phyloP scores from a whole-genome alignment of 2,329 filamentous ascomycete species.

The Neofusicoccum sp. region DNA sequence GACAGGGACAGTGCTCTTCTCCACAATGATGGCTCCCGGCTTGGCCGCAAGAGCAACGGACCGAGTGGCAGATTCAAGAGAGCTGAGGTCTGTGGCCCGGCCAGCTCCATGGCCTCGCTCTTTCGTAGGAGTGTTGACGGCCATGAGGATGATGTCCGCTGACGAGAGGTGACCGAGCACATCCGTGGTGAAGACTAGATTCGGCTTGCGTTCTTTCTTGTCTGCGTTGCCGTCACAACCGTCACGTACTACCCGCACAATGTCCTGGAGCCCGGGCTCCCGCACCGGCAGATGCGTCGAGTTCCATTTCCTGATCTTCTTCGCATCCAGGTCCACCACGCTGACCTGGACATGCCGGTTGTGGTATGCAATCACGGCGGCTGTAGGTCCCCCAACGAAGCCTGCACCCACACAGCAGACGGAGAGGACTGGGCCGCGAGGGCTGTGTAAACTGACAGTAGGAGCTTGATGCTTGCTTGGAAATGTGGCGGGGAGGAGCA shows the following conservation, averaged over 20 bases:
- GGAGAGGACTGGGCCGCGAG: background rate
- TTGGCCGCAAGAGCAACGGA: conserved; percentile 66
- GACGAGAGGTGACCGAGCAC: conserved; percentile 60
- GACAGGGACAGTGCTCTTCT: conserved; percentile 79
- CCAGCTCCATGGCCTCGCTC: conserved; percentile 66
- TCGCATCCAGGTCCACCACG: conserved; percentile 68
- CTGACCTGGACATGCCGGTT: conserved; percentile 70
- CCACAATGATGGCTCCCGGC: conserved; percentile 70
- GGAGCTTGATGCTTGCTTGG: background rate
- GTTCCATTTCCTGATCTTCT: conserved; percentile 70
- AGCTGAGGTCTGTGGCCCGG: conserved; percentile 68
- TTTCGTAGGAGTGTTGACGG: conserved; percentile 80
- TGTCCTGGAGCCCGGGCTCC: conserved; percentile 68
- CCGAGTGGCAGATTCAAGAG: conserved; percentile 67
- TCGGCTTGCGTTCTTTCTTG: conserved; percentile 50
- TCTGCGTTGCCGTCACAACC: conserved; percentile 22
- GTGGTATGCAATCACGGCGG: conserved; percentile 70
- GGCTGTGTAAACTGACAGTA: background rate
- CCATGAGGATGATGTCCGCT: conserved; percentile 72
- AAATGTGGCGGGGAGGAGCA: background rate
- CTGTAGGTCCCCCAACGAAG: conserved; percentile 74
- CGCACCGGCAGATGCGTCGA: conserved; percentile 71
- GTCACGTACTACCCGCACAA: conserved; percentile 63
- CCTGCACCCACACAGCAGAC: conserved; percentile 75
- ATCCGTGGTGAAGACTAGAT: conserved; percentile 72